These are phyloP conservation scores for Pichia californica DNA, from an alignment of 805 yeast genomes.

Conservation along the genomic window DNA sequence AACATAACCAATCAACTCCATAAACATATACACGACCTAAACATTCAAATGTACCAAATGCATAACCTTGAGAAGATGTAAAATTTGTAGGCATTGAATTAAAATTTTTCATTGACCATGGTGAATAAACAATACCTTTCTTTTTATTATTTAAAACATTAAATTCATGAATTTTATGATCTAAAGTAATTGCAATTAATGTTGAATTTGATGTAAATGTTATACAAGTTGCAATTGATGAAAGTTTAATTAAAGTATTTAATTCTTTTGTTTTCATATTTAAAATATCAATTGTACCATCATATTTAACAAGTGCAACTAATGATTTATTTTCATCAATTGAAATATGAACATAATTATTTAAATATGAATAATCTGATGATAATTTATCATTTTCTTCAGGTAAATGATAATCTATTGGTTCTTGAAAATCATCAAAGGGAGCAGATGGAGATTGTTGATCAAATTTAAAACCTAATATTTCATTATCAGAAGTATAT, in stretches of 20 bases:
- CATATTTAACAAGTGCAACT: conserved; percentile 54
- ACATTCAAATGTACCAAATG: conserved; percentile 59
- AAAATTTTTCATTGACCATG: conserved; percentile 76
- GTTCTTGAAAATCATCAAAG: conserved; percentile 35
- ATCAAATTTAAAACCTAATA: conserved; percentile 29
- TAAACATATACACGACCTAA: conserved; percentile 66
- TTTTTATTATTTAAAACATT: conserved; percentile 25
- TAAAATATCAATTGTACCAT: conserved; percentile 58
- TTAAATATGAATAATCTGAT: conserved; percentile 27
- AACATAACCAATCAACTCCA: conserved; percentile 78
- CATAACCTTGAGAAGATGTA: conserved; percentile 51
- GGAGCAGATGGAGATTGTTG: conserved; percentile 30
- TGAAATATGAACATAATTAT: conserved; percentile 47
- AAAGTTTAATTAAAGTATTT: conserved; percentile 47
- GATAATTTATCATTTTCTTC: neutral
- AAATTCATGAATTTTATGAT: conserved; percentile 70
- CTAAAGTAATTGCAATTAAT: conserved; percentile 62
- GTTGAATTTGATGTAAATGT: conserved; percentile 44
- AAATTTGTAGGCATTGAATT: conserved; percentile 68
- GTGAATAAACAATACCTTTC: conserved; percentile 39
- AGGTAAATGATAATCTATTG: conserved; percentile 28
- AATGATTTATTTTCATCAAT: conserved; percentile 38
- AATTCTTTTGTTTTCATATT: conserved; percentile 25
- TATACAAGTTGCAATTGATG: conserved; percentile 47
- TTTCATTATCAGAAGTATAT: conserved; percentile 56